A percentile compares a stretch with the other conserved stretches of the same genome.
Evolutionary conservation across 257 asterid genomes (phyloP).

Genomic region (Primulina huaijiensis): DNA sequence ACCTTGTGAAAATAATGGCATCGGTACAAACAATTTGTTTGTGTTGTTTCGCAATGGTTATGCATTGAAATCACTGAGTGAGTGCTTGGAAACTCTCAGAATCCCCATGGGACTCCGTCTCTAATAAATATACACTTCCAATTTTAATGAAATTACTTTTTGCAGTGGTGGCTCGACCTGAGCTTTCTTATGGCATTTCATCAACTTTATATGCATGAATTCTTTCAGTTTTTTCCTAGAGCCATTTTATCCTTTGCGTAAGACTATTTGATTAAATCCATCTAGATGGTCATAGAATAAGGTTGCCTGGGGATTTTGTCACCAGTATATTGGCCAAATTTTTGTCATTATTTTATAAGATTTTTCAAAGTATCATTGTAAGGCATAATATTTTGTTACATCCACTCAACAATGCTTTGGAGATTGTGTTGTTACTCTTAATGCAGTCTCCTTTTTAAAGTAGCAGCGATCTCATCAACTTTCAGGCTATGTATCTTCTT

Average conservation of each 20-base stretch:
- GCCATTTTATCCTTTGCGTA: neutral
- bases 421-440: constrained; percentile 5
- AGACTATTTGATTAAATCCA: no score
- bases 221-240: neutral
- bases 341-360: neutral
- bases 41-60: neutral
- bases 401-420: neutral
- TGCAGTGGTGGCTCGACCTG: neutral
- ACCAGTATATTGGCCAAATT: neutral
- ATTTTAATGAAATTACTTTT: neutral
- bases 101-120: neutral
- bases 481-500: neutral
- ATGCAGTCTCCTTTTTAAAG: neutral
- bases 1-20: constrained; percentile 1
- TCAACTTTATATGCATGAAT: neutral
- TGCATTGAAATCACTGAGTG: constrained; percentile 10
- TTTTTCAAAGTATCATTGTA: neutral
- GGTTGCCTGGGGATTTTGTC: no score
- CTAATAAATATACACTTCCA: neutral
- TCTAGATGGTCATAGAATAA: no score
- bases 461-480: neutral
- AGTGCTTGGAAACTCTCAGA: neutral
- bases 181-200: neutral
- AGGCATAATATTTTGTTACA: no score
- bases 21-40: neutral